These are phyloP conservation scores for Epichloe aotearoae DNA, from an alignment of 2,329 filamentous ascomycete genomes.

Conservation along the genomic window DNA sequence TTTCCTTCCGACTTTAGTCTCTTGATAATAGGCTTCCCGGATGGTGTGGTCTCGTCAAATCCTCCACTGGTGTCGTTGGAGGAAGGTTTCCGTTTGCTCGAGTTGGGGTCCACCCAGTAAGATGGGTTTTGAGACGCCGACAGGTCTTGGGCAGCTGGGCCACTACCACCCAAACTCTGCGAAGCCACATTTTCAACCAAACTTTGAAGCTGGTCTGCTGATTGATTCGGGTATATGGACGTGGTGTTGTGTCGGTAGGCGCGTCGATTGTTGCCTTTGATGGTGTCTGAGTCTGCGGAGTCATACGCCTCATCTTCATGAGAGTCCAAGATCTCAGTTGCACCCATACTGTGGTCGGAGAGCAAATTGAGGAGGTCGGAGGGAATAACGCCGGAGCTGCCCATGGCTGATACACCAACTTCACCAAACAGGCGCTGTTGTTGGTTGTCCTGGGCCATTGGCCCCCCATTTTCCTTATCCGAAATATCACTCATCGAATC, in stretches of 20 bases:
- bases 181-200: conserved; percentile 38
- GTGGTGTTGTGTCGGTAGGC: conserved; percentile 14
- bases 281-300: conserved; percentile 26
- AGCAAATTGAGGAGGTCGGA: conserved; percentile 36
- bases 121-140: conserved; percentile 13
- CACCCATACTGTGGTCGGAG: conserved; percentile 24
- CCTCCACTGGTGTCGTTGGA: conserved; percentile 39
- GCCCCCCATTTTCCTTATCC: conserved; percentile 65
- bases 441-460: conserved; percentile 40
- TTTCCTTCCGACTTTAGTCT: conserved; percentile 38
- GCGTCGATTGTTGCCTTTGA: conserved; percentile 14
- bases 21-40: conserved; percentile 38
- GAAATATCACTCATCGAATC: conserved; percentile 49
- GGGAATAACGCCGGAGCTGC: conserved; percentile 38
- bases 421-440: conserved; percentile 40
- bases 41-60: conserved; percentile 24
- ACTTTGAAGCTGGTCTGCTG: conserved; percentile 36
- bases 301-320: conserved; percentile 29
- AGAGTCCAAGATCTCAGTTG: conserved; percentile 31
- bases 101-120: conserved; percentile 25
- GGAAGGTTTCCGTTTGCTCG: conserved; percentile 42
- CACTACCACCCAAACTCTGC: conserved; percentile 40
- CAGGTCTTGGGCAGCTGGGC: conserved; percentile 12
- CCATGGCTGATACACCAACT: conserved; percentile 38
- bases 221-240: conserved; percentile 30